These are phyloP conservation scores for Didymellaceae sp. DNA, from an alignment of 2,329 filamentous ascomycete genomes.

Conservation along the genomic window DNA sequence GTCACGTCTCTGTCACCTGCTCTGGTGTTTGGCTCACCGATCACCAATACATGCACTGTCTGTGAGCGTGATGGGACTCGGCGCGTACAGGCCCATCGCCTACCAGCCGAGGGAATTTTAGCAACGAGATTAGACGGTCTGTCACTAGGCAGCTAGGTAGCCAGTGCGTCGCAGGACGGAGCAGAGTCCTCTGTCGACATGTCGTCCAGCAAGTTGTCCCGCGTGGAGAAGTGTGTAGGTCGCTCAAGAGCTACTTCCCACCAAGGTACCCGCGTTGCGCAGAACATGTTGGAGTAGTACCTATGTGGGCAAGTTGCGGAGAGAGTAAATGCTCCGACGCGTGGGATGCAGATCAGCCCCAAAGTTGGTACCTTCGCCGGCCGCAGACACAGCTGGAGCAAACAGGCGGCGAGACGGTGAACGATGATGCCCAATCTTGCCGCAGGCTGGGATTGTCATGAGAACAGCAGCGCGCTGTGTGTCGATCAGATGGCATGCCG, in stretches of 20 bases:
- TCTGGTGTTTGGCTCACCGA: conserved; percentile 1
- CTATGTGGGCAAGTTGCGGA: conserved; percentile 17
- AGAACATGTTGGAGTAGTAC: conserved; percentile 11
- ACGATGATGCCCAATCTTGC: conserved; percentile 15
- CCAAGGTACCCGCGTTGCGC: background rate
- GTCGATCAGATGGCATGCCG: background rate
- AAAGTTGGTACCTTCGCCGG: conserved; percentile 9
- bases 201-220: background rate
- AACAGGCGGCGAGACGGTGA: conserved; percentile 13
- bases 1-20: conserved; percentile 14
- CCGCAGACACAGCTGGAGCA: conserved; percentile 4
- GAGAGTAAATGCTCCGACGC: conserved; percentile 12
- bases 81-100: conserved; percentile 15
- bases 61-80: conserved; percentile 11
- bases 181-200: background rate
- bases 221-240: background rate
- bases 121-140: background rate
- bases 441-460: conserved; percentile 5
- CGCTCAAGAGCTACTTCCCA: background rate
- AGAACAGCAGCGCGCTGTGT: conserved; percentile 4
- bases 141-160: background rate
- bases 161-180: conserved; percentile 1
- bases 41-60: conserved; percentile 11
- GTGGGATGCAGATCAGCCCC: conserved; percentile 14
- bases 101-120: conserved; percentile 1